These are phyloP conservation scores for Nicotiana benthamiana DNA, from an alignment of 257 asterid genomes.

Conservation along the genomic window DNA sequence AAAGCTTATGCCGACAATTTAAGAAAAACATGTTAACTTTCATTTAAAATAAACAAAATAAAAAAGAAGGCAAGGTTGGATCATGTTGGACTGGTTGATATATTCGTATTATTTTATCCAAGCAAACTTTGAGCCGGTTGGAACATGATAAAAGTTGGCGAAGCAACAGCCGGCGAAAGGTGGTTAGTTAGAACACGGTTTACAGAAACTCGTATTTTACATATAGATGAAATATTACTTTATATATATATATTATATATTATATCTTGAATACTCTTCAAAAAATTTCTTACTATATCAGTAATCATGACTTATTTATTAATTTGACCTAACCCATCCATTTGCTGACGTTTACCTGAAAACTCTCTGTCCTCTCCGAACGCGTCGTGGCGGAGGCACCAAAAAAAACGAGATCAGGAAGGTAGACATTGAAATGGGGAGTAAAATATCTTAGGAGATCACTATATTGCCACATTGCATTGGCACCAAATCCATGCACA, in stretches of 20 bases:
- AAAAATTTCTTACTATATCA: too few species aligned
- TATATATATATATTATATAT: too few species aligned
- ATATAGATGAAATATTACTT: too few species aligned
- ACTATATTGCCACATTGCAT: constrained; percentile 99
- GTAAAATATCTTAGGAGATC: constrained; percentile 65
- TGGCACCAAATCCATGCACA: constrained; percentile 93
- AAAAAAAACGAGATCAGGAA: constrained; percentile 85
- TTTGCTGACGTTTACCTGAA: constrained; percentile 44
- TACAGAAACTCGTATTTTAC: too few species aligned
- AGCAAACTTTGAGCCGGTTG: too few species aligned
- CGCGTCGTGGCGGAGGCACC: constrained; percentile 62
- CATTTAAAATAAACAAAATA: neutral
- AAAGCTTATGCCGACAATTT: neutral
- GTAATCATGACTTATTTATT: too few species aligned
- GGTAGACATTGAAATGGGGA: constrained; percentile 81
- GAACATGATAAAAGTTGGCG: too few species aligned
- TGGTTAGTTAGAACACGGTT: too few species aligned
- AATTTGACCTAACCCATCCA: neutral
- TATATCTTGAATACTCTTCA: too few species aligned
- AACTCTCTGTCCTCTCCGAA: constrained; percentile 64
- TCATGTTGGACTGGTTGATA: neutral
- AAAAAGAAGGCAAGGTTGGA: neutral
- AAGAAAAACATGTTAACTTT: neutral
- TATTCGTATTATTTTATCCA: neutral
- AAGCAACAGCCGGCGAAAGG: too few species aligned